Conservation (phyloP, 768 basidiomycete genomes). For the Agrocybe praecox region DNA sequence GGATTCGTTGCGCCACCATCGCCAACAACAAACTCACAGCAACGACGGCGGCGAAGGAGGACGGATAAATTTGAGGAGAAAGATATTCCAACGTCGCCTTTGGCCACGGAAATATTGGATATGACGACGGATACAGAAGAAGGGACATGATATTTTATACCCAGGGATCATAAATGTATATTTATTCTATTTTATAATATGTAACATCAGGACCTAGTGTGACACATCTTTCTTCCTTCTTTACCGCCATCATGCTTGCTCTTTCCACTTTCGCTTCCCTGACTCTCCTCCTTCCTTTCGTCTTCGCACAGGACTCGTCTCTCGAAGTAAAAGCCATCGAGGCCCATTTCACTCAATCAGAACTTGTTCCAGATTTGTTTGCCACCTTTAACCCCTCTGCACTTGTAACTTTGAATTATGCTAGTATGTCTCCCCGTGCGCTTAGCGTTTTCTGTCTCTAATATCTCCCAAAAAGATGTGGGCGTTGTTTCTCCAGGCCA, state of each 20-base stretch:
- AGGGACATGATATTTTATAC: background rate
- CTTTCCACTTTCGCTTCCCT: conserved; percentile 35
- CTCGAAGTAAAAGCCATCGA: conserved; percentile 59
- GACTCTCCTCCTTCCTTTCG: conserved; percentile 41
- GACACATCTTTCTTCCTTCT: conserved; percentile 7
- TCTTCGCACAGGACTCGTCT: conserved; percentile 46
- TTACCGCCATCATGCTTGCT: conserved; percentile 30
- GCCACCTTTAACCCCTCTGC: conserved; percentile 62
- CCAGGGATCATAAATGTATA: too few species aligned
- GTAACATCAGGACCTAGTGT: background rate
- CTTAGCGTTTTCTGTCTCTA: background rate
- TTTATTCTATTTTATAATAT: background rate
- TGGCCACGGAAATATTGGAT: conserved; percentile 34
- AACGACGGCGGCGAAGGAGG: conserved; percentile 40
- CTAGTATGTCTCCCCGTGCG: conserved; percentile 23
- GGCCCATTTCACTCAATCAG: conserved; percentile 66
- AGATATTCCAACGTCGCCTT: conserved; percentile 33
- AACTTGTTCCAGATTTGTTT: conserved; percentile 64
- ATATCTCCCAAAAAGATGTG: conserved; percentile 31
- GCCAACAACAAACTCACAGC: conserved; percentile 46
- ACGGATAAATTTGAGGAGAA: conserved; percentile 29
- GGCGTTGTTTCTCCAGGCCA: conserved; percentile 61
- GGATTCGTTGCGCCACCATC: conserved; percentile 61
- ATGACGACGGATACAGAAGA: conserved; percentile 22
- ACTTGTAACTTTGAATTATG: conserved; percentile 54